These are phyloP conservation scores for Cystofilobasidium ferigula DNA, from an alignment of 768 basidiomycete species.

Conservation along the genomic window DNA sequence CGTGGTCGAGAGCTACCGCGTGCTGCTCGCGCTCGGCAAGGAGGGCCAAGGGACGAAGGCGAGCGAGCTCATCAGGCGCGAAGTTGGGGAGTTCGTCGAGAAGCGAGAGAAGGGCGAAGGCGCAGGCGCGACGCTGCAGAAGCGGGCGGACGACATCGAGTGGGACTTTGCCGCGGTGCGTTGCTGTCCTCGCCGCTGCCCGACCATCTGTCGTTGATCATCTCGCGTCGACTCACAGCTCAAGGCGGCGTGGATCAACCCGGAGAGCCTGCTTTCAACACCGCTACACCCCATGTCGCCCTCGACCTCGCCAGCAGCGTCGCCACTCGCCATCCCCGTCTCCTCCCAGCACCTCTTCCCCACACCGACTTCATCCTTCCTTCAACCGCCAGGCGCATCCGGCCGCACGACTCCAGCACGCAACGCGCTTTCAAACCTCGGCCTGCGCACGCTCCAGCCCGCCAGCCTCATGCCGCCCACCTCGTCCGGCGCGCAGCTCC, in stretches of 20 bases:
- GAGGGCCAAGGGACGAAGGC: not conserved
- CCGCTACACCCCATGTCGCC: not conserved
- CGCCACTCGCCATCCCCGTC: not conserved
- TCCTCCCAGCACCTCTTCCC: not conserved
- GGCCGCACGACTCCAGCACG: not conserved
- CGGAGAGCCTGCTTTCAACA: not conserved
- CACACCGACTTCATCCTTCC: not conserved
- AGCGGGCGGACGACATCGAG: slow-evolving; percentile 21
- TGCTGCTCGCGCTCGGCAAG: slow-evolving; percentile 47
- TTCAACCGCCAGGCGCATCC: not conserved
- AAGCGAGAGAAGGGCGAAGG: slow-evolving; percentile 36
- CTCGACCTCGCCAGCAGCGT: not conserved
- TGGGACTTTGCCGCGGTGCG: not conserved
- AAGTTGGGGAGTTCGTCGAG: slow-evolving; percentile 12
- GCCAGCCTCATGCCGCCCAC: not conserved
- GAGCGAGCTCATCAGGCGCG: not conserved
- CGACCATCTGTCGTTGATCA: not conserved
- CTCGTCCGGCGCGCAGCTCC: not conserved
- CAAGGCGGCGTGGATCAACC: slow-evolving; percentile 2
- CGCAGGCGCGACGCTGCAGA: slow-evolving; percentile 34
- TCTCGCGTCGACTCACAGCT: not conserved
- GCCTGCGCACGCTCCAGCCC: not conserved
- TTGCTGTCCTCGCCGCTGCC: not conserved
- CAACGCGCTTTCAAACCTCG: not conserved
- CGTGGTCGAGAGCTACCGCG: slow-evolving; percentile 54